Percentiles rank a stretch among this genome's conserved stretches.
phyloP scores from a whole-genome alignment of 257 asterid genomes.

The Primulina huaijiensis region DNA sequence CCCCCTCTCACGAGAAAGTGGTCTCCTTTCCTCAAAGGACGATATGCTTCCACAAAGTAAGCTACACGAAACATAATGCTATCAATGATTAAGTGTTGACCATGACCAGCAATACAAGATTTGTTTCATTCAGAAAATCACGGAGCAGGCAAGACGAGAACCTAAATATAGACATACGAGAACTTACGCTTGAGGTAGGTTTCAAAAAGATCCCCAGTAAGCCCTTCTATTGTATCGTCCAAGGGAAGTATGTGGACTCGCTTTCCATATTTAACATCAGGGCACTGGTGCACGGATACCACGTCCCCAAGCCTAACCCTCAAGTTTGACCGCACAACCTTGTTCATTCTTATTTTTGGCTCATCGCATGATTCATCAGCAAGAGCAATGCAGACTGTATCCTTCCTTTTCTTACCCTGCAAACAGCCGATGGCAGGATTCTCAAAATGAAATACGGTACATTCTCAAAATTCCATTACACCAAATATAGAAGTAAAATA shows the following conservation, averaged over 20 bases:
- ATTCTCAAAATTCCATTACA: conserved; percentile 15
- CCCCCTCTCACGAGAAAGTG: conserved; percentile 56
- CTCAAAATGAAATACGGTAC: not conserved
- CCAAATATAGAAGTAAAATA: not conserved
- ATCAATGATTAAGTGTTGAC: not conserved
- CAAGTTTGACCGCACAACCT: conserved; percentile 64
- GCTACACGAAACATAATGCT: conserved; percentile 29
- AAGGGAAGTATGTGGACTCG: conserved; percentile 81
- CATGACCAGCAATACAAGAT: not conserved
- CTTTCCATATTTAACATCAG: conserved; percentile 84
- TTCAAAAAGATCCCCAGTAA: conserved; percentile 80
- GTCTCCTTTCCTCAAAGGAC: conserved; percentile 56
- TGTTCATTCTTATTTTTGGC: conserved; percentile 79
- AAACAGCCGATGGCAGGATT: conserved; percentile 23
- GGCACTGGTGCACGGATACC: conserved; percentile 88
- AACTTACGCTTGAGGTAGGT: conserved; percentile 72
- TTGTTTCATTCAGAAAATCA: not conserved
- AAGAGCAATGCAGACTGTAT: conserved; percentile 77
- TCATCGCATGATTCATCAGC: conserved; percentile 77
- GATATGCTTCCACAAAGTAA: conserved; percentile 48
- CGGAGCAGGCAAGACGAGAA: not conserved
- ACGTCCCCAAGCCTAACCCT: conserved; percentile 79
- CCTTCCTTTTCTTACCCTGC: conserved; percentile 88
- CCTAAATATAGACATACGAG: not conserved
- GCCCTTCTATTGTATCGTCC: conserved; percentile 87